A percentile compares a stretch with the other conserved stretches of the same genome.
Evolutionary conservation across 768 basidiomycete species (phyloP).

Genomic region (Tephrocybe rancida): DNA sequence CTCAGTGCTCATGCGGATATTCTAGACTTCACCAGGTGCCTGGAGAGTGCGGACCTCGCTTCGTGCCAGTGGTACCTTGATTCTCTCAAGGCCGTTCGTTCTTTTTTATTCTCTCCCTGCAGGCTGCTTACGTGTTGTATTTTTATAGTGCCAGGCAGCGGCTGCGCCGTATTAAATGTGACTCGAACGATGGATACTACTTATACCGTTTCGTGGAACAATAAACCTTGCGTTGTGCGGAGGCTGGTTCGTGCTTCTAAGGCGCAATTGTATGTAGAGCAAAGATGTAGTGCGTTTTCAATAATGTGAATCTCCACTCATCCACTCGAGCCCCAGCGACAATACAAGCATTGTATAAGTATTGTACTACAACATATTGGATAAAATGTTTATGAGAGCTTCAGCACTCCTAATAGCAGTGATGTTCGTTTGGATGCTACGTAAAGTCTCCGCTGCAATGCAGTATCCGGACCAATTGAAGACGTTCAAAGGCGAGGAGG

Average conservation of each 20-base stretch:
- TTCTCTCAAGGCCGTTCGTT: slow-evolving; percentile 82
- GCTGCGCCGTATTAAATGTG: slow-evolving; percentile 55
- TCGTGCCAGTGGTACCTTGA: slow-evolving; percentile 89
- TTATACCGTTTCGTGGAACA: not conserved
- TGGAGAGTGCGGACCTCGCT: slow-evolving; percentile 78
- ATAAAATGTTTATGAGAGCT: too few relatives aligned
- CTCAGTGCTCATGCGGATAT: not conserved
- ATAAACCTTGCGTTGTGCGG: not conserved
- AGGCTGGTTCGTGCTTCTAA: not conserved
- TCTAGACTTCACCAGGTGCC: slow-evolving; percentile 80
- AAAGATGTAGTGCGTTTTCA: slow-evolving; percentile 15
- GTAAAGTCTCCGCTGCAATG: too few relatives aligned
- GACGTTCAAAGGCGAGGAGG: too few relatives aligned
- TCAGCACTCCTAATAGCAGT: too few relatives aligned
- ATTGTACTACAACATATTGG: too few relatives aligned
- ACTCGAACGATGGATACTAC: not conserved
- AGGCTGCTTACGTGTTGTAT: slow-evolving; percentile 11
- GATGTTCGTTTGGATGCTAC: too few relatives aligned
- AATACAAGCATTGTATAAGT: too few relatives aligned
- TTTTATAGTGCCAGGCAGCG: slow-evolving; percentile 70
- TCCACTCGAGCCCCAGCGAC: too few relatives aligned
- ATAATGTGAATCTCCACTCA: slow-evolving; percentile 10
- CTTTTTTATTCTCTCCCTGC: not conserved
- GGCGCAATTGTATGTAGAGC: slow-evolving; percentile 2
- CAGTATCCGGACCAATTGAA: too few relatives aligned